Base-by-base conservation (phyloP, 2,329 filamentous ascomycete species). In the Colletotrichum chlorophyti region DNA sequence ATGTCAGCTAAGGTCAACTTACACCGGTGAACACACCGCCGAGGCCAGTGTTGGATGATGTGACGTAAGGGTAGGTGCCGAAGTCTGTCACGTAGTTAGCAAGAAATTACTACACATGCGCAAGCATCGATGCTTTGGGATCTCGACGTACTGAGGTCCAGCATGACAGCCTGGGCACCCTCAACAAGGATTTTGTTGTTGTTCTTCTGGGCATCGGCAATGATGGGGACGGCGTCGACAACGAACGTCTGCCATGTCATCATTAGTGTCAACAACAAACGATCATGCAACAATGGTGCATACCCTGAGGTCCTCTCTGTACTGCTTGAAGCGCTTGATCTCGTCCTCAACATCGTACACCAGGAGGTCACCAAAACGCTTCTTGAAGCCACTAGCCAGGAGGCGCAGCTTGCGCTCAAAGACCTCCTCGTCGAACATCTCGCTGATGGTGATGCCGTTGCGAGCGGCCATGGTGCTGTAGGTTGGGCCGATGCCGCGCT, bases 301-400 rank as follows among this genome's bases (percentile, higher is more conserved):
- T 35, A 60, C 57, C 15, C 51, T 29, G n/a, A 60, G 45, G 19
- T 57, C 57, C 21, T 61, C 47, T 26, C 60, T 58, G 52, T 63
- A 63, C 48, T 58, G 52, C 50, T 60, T 52, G 34, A 62, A 63
- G 38, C 55, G 57, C 21, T 42, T 52, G 41, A 93, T 82, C 75
- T 93, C 90, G 29, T 86, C 85, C 64, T 93, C 88, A 6, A 88
- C 80, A 61, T 92, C 86, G 69, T 85, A 84, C 63, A 85, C 70
- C 52, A 89, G 73, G 23, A 90, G 73, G 64, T 89, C 83, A 7
- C 89, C 89, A 65, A 86, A 92, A 48, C 88, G 79, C 75, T 88
- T 87, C 76, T 85, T 81, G 74, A 83, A 90, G n/a, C 83, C 85
- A 6, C 27, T 65, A 8, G 83, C 87, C 43, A 93, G 74, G 21